These are phyloP conservation scores for Pterocarpus santalinus DNA, from an alignment of 306 rosid species.

Conservation along the genomic window DNA sequence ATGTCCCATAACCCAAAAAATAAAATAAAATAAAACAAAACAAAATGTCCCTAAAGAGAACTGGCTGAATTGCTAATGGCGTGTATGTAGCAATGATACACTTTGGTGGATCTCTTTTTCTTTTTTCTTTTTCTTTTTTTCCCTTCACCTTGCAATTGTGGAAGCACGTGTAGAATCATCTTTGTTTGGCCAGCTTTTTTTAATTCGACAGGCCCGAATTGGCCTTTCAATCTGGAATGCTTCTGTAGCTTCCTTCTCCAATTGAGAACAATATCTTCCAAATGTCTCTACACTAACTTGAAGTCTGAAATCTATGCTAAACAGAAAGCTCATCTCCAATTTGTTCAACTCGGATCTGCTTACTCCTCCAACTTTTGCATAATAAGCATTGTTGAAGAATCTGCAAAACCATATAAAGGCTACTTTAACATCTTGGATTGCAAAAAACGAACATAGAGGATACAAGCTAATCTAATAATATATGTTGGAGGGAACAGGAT, in stretches of 20 bases:
- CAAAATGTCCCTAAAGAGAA: too few species aligned
- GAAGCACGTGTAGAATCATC: slow-evolving; percentile 74
- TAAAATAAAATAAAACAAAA: too few species aligned
- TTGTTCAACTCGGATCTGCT: slow-evolving; percentile 84
- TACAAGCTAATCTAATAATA: slow-evolving; percentile 1
- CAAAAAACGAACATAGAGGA: slow-evolving; percentile 1
- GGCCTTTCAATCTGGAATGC: slow-evolving; percentile 77
- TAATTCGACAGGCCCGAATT: slow-evolving; percentile 73
- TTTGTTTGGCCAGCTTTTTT: slow-evolving; percentile 80
- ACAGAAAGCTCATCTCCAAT: slow-evolving; percentile 89
- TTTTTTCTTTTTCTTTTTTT: too few species aligned
- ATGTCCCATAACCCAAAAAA: too few species aligned
- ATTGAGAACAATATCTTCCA: slow-evolving; percentile 70
- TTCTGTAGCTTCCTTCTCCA: slow-evolving; percentile 77
- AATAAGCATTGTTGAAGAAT: slow-evolving; percentile 93
- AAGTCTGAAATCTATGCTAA: slow-evolving; percentile 86
- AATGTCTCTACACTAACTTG: slow-evolving; percentile 81
- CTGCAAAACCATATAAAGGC: slow-evolving; percentile 60
- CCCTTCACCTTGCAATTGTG: slow-evolving; percentile 71
- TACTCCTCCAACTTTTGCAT: slow-evolving; percentile 96
- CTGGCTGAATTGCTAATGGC: too few species aligned
- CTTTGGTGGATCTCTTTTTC: too few species aligned
- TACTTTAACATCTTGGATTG: slow-evolving; percentile 2
- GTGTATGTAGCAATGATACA: too few species aligned
- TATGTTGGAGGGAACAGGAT: not conserved